Percentiles rank a stretch among this genome's conserved stretches.
Conservation (phyloP, 2,329 filamentous ascomycete genomes). For the Talaromyces sp. region DNA sequence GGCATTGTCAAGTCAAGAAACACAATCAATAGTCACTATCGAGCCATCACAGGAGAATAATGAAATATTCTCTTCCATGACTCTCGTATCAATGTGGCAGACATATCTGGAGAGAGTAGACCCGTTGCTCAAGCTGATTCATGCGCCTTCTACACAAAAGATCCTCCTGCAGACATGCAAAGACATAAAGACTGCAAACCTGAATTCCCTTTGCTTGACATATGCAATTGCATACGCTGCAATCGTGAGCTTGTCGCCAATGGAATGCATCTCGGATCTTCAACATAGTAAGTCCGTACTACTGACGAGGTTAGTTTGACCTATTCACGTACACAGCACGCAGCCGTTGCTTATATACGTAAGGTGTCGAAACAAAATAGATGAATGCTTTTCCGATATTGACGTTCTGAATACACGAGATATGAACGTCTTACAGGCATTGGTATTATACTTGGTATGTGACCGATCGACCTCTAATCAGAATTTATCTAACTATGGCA, state of each 20-base stretch:
- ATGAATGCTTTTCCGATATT: conserved; percentile 19
- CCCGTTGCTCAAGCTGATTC: conserved; percentile 55
- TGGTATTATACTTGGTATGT: conserved; percentile 24
- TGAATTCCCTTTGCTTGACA: conserved; percentile 19
- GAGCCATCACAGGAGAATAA: neutral
- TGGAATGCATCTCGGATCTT: conserved; percentile 19
- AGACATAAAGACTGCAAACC: neutral
- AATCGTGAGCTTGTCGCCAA: conserved; percentile 16
- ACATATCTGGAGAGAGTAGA: conserved; percentile 42
- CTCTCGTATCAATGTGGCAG: conserved; percentile 22
- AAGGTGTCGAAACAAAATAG: conserved; percentile 23
- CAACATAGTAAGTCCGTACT: conserved; percentile 15
- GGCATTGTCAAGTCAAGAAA: conserved; percentile 14
- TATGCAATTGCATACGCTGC: conserved; percentile 23
- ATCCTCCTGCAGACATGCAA: conserved; percentile 43
- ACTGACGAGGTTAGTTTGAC: conserved; percentile 19
- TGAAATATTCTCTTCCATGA: conserved; percentile 12
- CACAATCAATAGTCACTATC: conserved; percentile 16
- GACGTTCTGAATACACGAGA: conserved; percentile 19
- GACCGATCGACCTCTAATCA: neutral
- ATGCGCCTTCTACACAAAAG: conserved; percentile 51
- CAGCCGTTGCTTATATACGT: neutral
- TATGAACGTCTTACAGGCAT: conserved; percentile 22
- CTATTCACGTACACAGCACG: neutral
- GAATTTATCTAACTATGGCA: neutral